Percentiles rank a stretch among this genome's conserved stretches.
These are phyloP conservation scores for Aureobasidium leucospermi DNA, from an alignment of 2,329 filamentous ascomycete species.

Conservation along the genomic window DNA sequence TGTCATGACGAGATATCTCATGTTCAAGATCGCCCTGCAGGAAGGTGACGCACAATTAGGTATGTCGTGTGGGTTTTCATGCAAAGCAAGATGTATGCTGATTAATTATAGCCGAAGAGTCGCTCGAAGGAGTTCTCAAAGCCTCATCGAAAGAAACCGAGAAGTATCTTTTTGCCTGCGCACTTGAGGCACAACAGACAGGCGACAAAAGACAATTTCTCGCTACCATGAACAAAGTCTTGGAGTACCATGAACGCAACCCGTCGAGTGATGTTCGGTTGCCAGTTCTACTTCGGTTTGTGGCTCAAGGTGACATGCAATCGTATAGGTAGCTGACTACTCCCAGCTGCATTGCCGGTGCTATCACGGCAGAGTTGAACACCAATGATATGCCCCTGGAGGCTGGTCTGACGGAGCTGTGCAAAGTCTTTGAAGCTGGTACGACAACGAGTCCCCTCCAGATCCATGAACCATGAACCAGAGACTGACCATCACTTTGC, in stretches of 20 bases:
- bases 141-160: constrained; percentile 47
- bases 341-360: constrained; percentile 38
- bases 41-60: constrained; percentile 46
- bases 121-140: constrained; percentile 55
- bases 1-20: constrained; percentile 61
- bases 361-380: constrained; percentile 30
- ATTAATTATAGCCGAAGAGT: constrained; percentile 43
- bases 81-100: neutral
- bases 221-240: constrained; percentile 51
- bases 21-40: constrained; percentile 65
- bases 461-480: neutral
- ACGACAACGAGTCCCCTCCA: constrained; percentile 16
- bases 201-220: constrained; percentile 56
- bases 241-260: constrained; percentile 48
- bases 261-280: constrained; percentile 48
- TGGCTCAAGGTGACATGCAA: neutral
- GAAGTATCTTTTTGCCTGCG: constrained; percentile 66
- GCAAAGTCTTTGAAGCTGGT: constrained; percentile 46
- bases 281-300: constrained; percentile 55
- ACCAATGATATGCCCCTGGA: constrained; percentile 23
- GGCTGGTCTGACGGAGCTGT: constrained; percentile 42
- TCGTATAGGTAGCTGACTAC: neutral
- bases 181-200: constrained; percentile 63
- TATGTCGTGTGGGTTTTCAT: neutral
- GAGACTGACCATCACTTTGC: neutral